phyloP scores from a whole-genome alignment of 805 yeast species.

The Wickerhamomyces xylosicus region DNA sequence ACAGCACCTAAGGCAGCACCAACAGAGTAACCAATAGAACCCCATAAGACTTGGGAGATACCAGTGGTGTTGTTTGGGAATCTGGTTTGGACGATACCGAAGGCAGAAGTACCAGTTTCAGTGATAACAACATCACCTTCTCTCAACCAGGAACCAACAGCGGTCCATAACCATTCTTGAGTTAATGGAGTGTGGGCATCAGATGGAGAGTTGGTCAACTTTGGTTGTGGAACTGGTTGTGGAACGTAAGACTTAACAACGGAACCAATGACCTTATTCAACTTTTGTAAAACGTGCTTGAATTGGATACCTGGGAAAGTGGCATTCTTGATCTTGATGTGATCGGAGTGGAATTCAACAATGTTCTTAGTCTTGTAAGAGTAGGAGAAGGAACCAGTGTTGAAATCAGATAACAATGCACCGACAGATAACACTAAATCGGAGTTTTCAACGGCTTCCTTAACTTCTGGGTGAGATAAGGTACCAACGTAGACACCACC shows the following conservation, averaged over 20 bases:
- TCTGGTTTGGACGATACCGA: no score
- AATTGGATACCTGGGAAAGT: conserved; percentile 60
- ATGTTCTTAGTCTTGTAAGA: conserved; percentile 59
- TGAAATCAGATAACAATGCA: no score
- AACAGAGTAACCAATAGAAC: no score
- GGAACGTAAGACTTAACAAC: conserved; percentile 34
- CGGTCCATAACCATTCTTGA: conserved; percentile 61
- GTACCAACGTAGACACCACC: conserved; percentile 80
- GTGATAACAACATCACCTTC: conserved; percentile 55
- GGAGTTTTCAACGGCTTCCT: conserved; percentile 55
- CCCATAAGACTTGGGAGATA: no score
- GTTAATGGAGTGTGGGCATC: conserved; percentile 33
- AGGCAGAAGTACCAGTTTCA: no score
- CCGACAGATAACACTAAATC: conserved; percentile 72
- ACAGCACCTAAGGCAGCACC: no score
- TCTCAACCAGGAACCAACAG: conserved; percentile 45
- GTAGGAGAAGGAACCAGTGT: conserved; percentile 71
- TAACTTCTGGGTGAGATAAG: no score
- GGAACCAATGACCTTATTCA: conserved; percentile 26
- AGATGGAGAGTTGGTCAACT: conserved; percentile 32
- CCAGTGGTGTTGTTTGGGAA: no score
- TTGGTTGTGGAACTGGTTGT: conserved; percentile 41
- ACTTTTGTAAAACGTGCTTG: conserved; percentile 39
- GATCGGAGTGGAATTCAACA: no score
- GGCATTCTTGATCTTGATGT: conserved; percentile 56